Evolutionary conservation across 306 rosid species (phyloP).

Genomic region (Cucumis melo): DNA sequence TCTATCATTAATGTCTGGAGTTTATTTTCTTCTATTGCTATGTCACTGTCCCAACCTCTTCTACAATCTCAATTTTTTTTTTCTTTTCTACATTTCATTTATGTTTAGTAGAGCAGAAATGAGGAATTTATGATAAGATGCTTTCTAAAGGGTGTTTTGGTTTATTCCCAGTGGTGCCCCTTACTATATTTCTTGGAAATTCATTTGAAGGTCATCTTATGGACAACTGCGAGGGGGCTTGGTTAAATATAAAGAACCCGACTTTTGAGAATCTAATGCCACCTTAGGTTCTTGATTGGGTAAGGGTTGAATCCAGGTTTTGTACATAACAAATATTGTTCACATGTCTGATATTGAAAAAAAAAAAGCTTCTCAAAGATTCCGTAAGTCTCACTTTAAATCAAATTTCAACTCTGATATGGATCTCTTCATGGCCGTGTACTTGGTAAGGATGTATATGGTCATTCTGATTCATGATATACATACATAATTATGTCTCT

Average conservation of each 20-base stretch:
- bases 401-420: no score
- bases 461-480: neutral
- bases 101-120: neutral
- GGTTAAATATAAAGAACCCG: no score
- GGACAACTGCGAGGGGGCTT: no score
- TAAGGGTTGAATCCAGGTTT: no score
- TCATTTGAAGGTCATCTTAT: no score
- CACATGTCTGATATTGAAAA: no score
- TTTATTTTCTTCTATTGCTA: no score
- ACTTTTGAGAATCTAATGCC: no score
- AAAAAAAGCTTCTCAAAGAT: no score
- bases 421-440: conserved; percentile 94
- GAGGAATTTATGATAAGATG: neutral
- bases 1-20: conserved; percentile 12
- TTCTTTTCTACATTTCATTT: neutral
- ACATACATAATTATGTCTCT: neutral
- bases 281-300: no score
- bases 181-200: neutral
- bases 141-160: neutral
- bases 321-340: no score
- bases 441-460: conserved; percentile 46
- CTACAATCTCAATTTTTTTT: neutral
- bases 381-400: no score
- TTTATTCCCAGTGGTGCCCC: neutral
- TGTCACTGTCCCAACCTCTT: neutral